Conservation (phyloP, 345 rosid species). For the Dipteronia dyeriana region DNA sequence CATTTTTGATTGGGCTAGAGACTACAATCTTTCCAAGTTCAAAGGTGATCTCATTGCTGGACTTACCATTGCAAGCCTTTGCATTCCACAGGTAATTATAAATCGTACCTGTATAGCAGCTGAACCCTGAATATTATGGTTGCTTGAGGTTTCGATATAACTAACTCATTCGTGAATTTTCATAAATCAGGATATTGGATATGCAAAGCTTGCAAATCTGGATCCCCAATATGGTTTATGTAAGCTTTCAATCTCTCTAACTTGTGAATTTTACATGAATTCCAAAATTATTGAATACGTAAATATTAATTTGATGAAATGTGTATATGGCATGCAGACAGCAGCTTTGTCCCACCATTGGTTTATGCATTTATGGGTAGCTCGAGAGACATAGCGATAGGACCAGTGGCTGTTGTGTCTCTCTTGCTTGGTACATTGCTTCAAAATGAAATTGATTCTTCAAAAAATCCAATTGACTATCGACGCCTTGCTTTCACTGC, state of each 20-base stretch:
- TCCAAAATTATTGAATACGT: too few relatives aligned
- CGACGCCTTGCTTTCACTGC: slow-evolving; percentile 87
- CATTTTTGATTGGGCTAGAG: slow-evolving; percentile 75
- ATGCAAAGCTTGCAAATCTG: slow-evolving; percentile 84
- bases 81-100: slow-evolving; percentile 86
- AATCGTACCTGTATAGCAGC: too few relatives aligned
- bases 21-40: slow-evolving; percentile 57
- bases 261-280: background rate
- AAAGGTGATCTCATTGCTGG: slow-evolving; percentile 87
- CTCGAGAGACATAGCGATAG: slow-evolving; percentile 96
- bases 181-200: slow-evolving; percentile 78
- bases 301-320: slow-evolving; percentile 2
- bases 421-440: slow-evolving; percentile 79
- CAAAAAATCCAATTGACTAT: slow-evolving; percentile 46
- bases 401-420: slow-evolving; percentile 98
- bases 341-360: slow-evolving; percentile 93
- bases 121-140: too few relatives aligned
- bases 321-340: slow-evolving; percentile 51
- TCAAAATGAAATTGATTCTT: slow-evolving; percentile 64
- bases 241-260: slow-evolving; percentile 40
- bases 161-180: background rate
- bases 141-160: too few relatives aligned
- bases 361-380: slow-evolving; percentile 97
- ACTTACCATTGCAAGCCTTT: slow-evolving; percentile 94
- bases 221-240: slow-evolving; percentile 83